Evolutionary conservation across 2,329 filamentous ascomycete genomes (phyloP), one percentile per base, ranked within the genome.

Genomic region (Hypoxylon sp.): DNA sequence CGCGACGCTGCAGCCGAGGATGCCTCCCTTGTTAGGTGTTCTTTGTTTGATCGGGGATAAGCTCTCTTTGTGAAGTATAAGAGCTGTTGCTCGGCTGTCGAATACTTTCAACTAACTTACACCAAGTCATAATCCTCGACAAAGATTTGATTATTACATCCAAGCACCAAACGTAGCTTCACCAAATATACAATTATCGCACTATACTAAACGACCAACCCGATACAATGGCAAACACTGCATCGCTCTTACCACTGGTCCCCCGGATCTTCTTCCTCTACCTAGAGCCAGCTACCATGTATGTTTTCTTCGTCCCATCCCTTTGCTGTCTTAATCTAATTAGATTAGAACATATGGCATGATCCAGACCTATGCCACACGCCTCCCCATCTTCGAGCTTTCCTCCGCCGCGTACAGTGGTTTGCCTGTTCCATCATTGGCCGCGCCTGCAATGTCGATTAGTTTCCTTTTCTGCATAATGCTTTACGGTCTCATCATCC

Each of bases 221-320:
- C 15, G 13, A 35, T 29, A 51, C 26, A 21, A 63, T 63, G 62
- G 43, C 62, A 27, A 63, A 50, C 26, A 65, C 55, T n/a, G 63
- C 63, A 17, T 62, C 60, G 37, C 61, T 65, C 12, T 51, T 65
- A 7, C 63, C 62, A 1, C 45, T 40, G 9, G 29, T 64, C 21
- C 62, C 63, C 29, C 53, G 63, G 7, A 58, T 64, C 27, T 65
- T 65, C 46, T 65, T 63, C 51, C 48, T 65, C 13, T 65, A 64
- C 38, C 36, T 65, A 12, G 63, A 64, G 20, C 62, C 62, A 9
- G 37, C 60, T 9, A 16, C 42, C 2, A 64, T 65, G 62, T 64
- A 61, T 23, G 55, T 17, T 12, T n/a, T 25, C 16, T 17, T 2
- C 12, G 17, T 21, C 20, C 7, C 7, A 7, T 31, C 19, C 29